phyloP scores from a whole-genome alignment of 805 yeast genomes.

The Candida xyloterini region DNA sequence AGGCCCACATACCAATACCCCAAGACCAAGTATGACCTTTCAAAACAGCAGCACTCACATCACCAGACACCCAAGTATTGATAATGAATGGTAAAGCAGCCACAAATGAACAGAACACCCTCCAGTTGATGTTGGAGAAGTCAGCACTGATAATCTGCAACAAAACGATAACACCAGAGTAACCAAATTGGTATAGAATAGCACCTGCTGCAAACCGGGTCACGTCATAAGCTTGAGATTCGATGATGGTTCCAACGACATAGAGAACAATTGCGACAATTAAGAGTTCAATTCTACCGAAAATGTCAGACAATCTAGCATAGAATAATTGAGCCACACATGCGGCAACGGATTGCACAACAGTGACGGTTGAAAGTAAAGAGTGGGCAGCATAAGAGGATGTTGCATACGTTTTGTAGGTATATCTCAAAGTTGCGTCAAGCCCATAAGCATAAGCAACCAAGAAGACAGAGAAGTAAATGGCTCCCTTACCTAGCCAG shows the following conservation, averaged over 20 bases:
- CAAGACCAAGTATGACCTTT: conserved; percentile 53
- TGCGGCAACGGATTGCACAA: conserved; percentile 55
- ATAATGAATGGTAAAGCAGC: conserved; percentile 73
- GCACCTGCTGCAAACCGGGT: conserved; percentile 64
- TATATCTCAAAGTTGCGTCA: conserved; percentile 48
- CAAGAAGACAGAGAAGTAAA: conserved; percentile 49
- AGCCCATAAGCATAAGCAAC: conserved; percentile 59
- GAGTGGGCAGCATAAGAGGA: conserved; percentile 53
- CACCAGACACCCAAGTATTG: conserved; percentile 76
- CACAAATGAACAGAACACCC: conserved; percentile 59
- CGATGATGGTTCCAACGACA: conserved; percentile 60
- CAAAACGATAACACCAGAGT: conserved; percentile 59
- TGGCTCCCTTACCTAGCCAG: conserved; percentile 32
- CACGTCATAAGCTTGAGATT: conserved; percentile 57
- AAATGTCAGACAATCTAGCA: conserved; percentile 64
- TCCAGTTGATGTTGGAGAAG: conserved; percentile 66
- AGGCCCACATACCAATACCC: conserved; percentile 82
- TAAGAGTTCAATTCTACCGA: conserved; percentile 58
- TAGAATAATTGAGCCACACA: conserved; percentile 65
- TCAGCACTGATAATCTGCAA: conserved; percentile 62
- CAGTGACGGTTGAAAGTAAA: conserved; percentile 55
- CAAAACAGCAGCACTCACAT: conserved; percentile 42
- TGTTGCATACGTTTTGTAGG: conserved; percentile 55
- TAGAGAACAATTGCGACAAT: conserved; percentile 51
- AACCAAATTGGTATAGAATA: conserved; percentile 53